Percentiles rank a stretch among this genome's conserved stretches.
phyloP scores from a whole-genome alignment of 148 eudicot species.

The Vaccinium vitisidaea region DNA sequence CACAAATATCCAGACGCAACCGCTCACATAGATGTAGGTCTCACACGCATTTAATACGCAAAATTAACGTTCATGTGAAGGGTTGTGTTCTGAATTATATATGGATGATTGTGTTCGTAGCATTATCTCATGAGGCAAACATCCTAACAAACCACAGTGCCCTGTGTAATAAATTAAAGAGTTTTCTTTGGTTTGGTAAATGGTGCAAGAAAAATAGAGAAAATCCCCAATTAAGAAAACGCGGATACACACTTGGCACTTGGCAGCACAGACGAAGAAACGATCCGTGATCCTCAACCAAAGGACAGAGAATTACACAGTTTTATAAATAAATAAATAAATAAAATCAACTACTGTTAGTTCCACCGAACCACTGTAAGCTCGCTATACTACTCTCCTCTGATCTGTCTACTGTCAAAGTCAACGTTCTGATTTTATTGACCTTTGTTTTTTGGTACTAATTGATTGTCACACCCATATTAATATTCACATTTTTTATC shows the following conservation, averaged over 20 bases:
- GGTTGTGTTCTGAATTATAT: too few relatives aligned
- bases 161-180: neutral
- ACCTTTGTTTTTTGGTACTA: neutral
- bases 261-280: neutral
- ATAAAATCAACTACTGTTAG: too few relatives aligned
- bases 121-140: too few relatives aligned
- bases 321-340: neutral
- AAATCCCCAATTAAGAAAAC: neutral
- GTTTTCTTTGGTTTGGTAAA: neutral
- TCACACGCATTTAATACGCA: too few relatives aligned
- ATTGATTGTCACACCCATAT: too few relatives aligned
- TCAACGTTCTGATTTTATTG: neutral
- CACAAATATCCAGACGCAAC: too few relatives aligned
- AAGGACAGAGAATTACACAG: neutral
- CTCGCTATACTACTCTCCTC: too few relatives aligned
- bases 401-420: neutral
- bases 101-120: too few relatives aligned
- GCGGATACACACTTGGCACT: neutral
- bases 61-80: too few relatives aligned
- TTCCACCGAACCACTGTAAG: too few relatives aligned
- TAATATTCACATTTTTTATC: too few relatives aligned
- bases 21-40: too few relatives aligned
- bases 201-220: neutral
- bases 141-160: neutral
- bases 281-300: neutral